Evolutionary conservation across 2,329 filamentous ascomycete genomes (phyloP), one percentile per base, ranked within the genome.

Genomic region (Xylariaceae sp.): DNA sequence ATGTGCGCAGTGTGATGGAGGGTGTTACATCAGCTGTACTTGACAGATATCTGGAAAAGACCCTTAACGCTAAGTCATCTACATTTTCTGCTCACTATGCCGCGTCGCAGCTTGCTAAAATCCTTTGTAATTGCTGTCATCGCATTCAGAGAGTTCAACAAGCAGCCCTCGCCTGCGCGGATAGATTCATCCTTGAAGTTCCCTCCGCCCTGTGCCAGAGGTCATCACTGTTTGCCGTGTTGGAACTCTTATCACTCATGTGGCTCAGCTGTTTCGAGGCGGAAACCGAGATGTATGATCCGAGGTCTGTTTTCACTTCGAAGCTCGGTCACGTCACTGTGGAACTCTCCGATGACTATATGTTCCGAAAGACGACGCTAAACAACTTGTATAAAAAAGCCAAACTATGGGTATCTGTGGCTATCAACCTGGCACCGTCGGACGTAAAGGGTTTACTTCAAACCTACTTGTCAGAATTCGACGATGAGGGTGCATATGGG

Each of bases 401-500:
- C 33, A 89, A 84, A 59, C 72, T 71, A 4, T 99, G 94, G 94
- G 86, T 99, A 1, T 84, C 82, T 17, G 76, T 82, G 31, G 89
- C 90, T 7, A 84, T 97, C 61, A 87, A 89, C 60, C 81, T 96
- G 44, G 91, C 95, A 2, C 93, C 94, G 6, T 77, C 96, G 19
- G 93, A 99, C 69, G 85, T 97, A 54, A 99, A 99, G 72, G 94
- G 95, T 0, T 78, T 99, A 17, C 78, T 99, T 41, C 94, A 96
- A 72, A 97, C 94, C 0, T 97, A 99, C 67, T 79, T 99, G 14
- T 97, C 95, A 1, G 92, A 96, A 61, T 96, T 92, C 61, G 88
- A 95, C 55, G 92, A 97, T 60, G 90, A 96, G 59, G 89, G 89
- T 45, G 85, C 86, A 1, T 96, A 96, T 65, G 94, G 92, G 0